phyloP scores from a whole-genome alignment of 768 basidiomycete species.

The Naganishia onofrii region DNA sequence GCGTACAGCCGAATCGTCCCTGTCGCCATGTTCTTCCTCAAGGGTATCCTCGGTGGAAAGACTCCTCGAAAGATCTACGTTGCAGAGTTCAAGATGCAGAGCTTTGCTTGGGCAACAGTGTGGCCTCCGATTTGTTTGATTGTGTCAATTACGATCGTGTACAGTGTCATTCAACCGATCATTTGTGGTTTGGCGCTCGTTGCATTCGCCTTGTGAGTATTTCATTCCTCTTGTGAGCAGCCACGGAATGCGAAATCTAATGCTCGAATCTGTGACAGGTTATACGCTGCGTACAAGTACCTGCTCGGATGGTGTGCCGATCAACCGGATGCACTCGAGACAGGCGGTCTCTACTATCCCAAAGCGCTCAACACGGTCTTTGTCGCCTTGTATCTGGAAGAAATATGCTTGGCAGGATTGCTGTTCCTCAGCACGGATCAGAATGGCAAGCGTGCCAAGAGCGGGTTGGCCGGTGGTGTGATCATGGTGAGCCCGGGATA shows the following conservation, averaged over 20 bases:
- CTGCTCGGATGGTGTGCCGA: slow-evolving; percentile 52
- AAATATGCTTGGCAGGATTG: slow-evolving; percentile 50
- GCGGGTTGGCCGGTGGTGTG: slow-evolving; percentile 50
- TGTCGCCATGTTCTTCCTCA: slow-evolving; percentile 45
- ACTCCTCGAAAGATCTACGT: slow-evolving; percentile 50
- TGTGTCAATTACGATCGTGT: slow-evolving; percentile 51
- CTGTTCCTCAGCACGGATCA: slow-evolving; percentile 51
- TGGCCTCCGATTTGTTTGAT: slow-evolving; percentile 50
- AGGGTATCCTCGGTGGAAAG: slow-evolving; percentile 46
- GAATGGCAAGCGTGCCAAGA: slow-evolving; percentile 38
- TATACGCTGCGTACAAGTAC: slow-evolving; percentile 53
- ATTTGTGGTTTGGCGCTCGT: slow-evolving; percentile 49
- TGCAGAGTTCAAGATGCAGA: slow-evolving; percentile 38
- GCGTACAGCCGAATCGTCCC: slow-evolving; percentile 48
- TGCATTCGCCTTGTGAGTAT: slow-evolving; percentile 43
- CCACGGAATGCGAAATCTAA: too few relatives aligned
- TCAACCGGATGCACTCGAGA: slow-evolving; percentile 51
- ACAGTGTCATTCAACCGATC: slow-evolving; percentile 53
- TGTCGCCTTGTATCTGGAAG: slow-evolving; percentile 51
- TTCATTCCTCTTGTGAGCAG: not conserved
- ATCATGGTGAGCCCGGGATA: slow-evolving; percentile 43
- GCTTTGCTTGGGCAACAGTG: slow-evolving; percentile 41
- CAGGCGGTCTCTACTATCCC: slow-evolving; percentile 54
- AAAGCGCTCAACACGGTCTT: slow-evolving; percentile 53
- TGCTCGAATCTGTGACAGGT: not conserved